phyloP scores from a whole-genome alignment of 2,329 filamentous ascomycete species.

The Aspergillus brunneoviolaceus region DNA sequence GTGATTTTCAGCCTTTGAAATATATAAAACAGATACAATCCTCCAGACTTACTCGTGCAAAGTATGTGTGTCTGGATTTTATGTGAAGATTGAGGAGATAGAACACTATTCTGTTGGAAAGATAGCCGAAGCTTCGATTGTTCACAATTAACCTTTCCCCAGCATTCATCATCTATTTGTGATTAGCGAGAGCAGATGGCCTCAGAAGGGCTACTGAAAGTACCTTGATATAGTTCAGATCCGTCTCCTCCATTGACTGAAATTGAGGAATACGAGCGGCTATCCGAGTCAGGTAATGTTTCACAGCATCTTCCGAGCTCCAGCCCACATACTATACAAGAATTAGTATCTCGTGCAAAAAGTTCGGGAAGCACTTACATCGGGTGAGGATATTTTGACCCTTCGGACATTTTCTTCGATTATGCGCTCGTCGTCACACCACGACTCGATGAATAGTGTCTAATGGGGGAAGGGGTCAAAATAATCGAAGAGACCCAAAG shows the following conservation, averaged over 20 bases:
- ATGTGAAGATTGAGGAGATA: slow-evolving; percentile 97
- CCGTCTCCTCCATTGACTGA: slow-evolving; percentile 91
- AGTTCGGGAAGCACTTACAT: slow-evolving; percentile 57
- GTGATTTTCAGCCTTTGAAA: slow-evolving; percentile 8
- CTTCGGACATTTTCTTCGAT: slow-evolving; percentile 95
- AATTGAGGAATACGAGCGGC: slow-evolving; percentile 91
- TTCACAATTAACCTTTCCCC: slow-evolving; percentile 92
- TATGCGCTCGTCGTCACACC: slow-evolving; percentile 87
- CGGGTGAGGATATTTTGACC: slow-evolving; percentile 96
- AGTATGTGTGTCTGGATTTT: slow-evolving; percentile 91
- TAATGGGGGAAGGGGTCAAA: neutral
- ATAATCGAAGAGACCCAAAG: neutral
- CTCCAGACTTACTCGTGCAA: slow-evolving; percentile 62
- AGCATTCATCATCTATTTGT: slow-evolving; percentile 81
- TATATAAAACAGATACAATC: neutral
- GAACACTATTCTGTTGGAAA: slow-evolving; percentile 96
- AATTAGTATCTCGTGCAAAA: slow-evolving; percentile 11
- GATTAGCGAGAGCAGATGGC: slow-evolving; percentile 14
- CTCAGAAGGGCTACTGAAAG: neutral
- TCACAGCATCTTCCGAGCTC: slow-evolving; percentile 87
- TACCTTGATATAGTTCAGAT: slow-evolving; percentile 91
- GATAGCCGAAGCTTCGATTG: slow-evolving; percentile 93
- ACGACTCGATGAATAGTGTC: slow-evolving; percentile 96
- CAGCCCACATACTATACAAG: slow-evolving; percentile 73
- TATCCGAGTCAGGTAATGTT: slow-evolving; percentile 86